Evolutionary conservation across 1,284 basidiomycete species (phyloP).

Genomic region (Apiotrichum gamsii): DNA sequence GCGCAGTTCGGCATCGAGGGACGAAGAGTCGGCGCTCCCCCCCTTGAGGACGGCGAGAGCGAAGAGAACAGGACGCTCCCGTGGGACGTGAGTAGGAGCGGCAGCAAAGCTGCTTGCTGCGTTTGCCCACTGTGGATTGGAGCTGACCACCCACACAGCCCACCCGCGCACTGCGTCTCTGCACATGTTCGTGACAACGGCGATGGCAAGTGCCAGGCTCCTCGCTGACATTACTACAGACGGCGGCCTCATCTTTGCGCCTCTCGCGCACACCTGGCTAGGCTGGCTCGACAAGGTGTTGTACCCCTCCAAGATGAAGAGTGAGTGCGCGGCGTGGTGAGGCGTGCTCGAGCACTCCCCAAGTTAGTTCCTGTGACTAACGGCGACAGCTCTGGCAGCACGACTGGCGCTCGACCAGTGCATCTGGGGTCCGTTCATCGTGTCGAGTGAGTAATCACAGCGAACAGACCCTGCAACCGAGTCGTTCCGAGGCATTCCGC

Average conservation of each 20-base stretch:
- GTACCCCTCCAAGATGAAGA: constrained; percentile 5
- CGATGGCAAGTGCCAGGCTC: neutral
- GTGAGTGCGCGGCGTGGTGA: no score
- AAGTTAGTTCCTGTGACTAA: neutral
- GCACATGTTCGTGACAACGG: neutral
- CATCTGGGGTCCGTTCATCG: constrained; percentile 18
- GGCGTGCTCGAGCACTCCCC: neutral
- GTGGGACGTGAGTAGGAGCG: neutral
- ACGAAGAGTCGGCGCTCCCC: neutral
- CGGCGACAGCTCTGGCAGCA: constrained; percentile 5
- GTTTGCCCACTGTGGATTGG: neutral
- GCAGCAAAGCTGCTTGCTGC: neutral
- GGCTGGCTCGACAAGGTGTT: constrained; percentile 9
- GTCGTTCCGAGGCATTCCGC: neutral
- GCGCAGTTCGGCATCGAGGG: constrained; percentile 22
- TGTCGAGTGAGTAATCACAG: constrained; percentile 7
- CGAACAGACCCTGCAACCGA: no score
- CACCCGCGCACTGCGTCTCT: neutral
- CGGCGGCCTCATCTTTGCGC: constrained; percentile 11
- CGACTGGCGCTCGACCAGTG: constrained; percentile 14
- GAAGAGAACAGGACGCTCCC: neutral
- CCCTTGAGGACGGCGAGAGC: neutral
- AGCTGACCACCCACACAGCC: constrained; percentile 1
- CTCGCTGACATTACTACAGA: constrained; percentile 1
- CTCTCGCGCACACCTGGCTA: constrained; percentile 17